Base-by-base conservation (phyloP, 2,329 filamentous ascomycete species). In the Diaporthe aspalathi region DNA sequence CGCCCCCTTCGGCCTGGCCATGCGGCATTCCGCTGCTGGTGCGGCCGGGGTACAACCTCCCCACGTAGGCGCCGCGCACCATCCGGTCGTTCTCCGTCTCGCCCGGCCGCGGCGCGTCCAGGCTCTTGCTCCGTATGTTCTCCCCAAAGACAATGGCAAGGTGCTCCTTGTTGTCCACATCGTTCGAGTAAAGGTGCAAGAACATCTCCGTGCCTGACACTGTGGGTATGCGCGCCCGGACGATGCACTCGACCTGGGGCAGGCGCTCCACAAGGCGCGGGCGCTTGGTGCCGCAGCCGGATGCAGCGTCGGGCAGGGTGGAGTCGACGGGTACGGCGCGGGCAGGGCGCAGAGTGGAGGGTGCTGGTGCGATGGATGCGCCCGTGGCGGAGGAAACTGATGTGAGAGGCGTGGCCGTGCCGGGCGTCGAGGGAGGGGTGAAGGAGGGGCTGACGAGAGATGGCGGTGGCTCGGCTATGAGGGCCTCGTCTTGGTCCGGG, bases 171-270 rank as follows among this genome's bases (percentile, higher is more conserved):
- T 92, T 93, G 81, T 99, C 96, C 8, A 94, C 90, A 76, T 93
- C 93, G 82, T 99, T 99, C 74, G 91, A 91, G 83, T 99, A 99
- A 0, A 98, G 86, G 79, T 99, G 95, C 66, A 99, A 83, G 82
- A 97, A 99, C 94, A 99, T 98, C 81, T 99, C 95, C 14, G 94
- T 93, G 4, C 95, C 95, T 0, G 89, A 90, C 2, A 94, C 95
- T 0, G 95, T 98, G 0, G 96, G 96, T 76, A 99, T 99, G 68
- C 96, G 92, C 22, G 96, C 96, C 75, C 96, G 92, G 62, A 98
- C 96, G 74, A 97, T 91, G 83, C 96, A 99, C 80, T 94, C 91
- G n/a, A 99, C 95, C 29, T 93, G 83, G 9, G 95, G 96, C 1
- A 98, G 85, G 17, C 86, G 89, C 75, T 92, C 86, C 8, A 98